phyloP scores from a whole-genome alignment of 139 green algal genomes.

The Volvox reticuliferus region DNA sequence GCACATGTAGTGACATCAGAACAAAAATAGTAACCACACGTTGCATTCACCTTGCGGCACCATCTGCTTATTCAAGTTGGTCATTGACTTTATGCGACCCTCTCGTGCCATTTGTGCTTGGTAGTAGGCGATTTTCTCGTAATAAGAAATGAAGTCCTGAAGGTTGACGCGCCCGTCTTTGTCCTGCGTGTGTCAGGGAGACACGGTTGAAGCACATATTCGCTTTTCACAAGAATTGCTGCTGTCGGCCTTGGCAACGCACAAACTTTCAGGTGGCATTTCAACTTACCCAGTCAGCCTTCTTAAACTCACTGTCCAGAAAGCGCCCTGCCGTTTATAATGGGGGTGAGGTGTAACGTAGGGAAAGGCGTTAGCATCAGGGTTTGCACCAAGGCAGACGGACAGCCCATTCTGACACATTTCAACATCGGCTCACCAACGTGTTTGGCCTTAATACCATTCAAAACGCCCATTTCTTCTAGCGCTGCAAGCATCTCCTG shows the following conservation, averaged over 20 bases:
- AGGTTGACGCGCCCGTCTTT: constrained; percentile 66
- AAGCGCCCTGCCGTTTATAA: constrained; percentile 61
- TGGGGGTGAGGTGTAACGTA: neutral
- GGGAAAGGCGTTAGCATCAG: too few relatives aligned
- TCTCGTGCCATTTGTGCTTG: constrained; percentile 59
- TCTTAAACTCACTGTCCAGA: constrained; percentile 67
- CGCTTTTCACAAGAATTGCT: too few relatives aligned
- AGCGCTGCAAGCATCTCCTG: constrained; percentile 73
- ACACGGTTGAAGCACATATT: too few relatives aligned
- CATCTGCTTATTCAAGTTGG: constrained; percentile 50
- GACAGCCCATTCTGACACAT: neutral
- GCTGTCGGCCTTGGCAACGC: too few relatives aligned
- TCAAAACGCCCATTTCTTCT: constrained; percentile 69
- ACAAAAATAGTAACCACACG: too few relatives aligned
- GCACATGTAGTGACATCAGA: too few relatives aligned
- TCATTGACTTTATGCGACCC: constrained; percentile 58
- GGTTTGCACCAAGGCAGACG: too few relatives aligned
- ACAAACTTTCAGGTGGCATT: too few relatives aligned
- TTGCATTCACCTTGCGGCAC: constrained; percentile 31
- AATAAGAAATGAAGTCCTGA: constrained; percentile 64
- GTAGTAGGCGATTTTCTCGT: constrained; percentile 64
- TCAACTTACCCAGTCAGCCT: constrained; percentile 56
- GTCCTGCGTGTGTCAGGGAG: constrained; percentile 33
- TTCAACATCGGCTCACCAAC: constrained; percentile 54
- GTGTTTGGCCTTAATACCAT: constrained; percentile 67